Conservation (phyloP, 192 early-diverging fungal genomes). For the Backusella luteola region DNA sequence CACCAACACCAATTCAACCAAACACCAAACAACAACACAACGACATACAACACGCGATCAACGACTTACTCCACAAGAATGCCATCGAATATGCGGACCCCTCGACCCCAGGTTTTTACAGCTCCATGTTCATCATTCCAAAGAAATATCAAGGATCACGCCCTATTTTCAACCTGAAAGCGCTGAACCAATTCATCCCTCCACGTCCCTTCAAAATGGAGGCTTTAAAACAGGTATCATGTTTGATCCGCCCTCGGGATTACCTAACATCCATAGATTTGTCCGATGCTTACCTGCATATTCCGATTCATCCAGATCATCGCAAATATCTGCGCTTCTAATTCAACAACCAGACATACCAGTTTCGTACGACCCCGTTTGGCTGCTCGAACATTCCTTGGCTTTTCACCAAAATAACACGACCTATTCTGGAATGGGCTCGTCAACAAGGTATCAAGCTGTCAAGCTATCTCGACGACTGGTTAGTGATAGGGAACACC, state of each 20-base stretch:
- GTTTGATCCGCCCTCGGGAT: not conserved
- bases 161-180: constrained; percentile 26
- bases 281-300: constrained; percentile 36
- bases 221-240: not conserved
- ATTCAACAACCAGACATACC: constrained; percentile 27
- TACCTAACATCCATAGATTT: constrained; percentile 37
- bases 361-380: constrained; percentile 1
- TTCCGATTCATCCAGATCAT: constrained; percentile 14
- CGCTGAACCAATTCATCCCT: not conserved
- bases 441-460: not conserved
- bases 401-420: constrained; percentile 8
- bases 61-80: not conserved
- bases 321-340: constrained; percentile 31
- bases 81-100: not conserved
- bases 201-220: constrained; percentile 30
- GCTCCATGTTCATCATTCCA: constrained; percentile 24
- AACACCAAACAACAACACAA: no score
- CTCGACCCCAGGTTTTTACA: constrained; percentile 5
- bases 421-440: not conserved
- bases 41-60: not conserved
- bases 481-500: not conserved
- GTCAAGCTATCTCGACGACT: constrained; percentile 8
- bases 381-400: not conserved
- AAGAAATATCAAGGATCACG: constrained; percentile 26
- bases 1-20: no score